Evolutionary conservation across 2,329 filamentous ascomycete species (phyloP), one percentile per base, ranked within the genome.

Genomic region (Nemania diffusa): DNA sequence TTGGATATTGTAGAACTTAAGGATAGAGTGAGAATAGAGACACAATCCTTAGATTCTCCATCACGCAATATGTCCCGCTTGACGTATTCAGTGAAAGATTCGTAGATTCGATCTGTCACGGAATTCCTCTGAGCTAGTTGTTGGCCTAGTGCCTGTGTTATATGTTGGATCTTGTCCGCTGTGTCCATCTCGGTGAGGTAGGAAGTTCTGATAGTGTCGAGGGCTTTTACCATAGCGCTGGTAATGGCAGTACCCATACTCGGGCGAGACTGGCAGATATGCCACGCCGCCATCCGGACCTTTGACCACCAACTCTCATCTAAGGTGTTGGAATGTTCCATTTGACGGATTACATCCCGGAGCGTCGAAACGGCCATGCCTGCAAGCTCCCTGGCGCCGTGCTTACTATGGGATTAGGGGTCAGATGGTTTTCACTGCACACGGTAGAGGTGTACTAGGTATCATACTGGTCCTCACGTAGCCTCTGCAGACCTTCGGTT

Each of bases 221-320:
- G 78, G 2, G 81, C 81, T 13, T 79, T 78, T 5, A 88, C 75
- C 9, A 89, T 65, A 11, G 80, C 81, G 52, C 78, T 81, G 44
- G 87, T 79, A 29, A 90, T 88, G 1, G 88, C 84, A 0, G 88
- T 85, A 0, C 85, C 85, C 88, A 91, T 91, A 74, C 85, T 89
- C 69, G 89, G 87, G n/a, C 88, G 83, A 0, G 88, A 87, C 72
- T 89, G 89, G 77, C 86, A 88, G 1, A 92, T 78, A 75, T 90
- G 86, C 85, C 90, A 91, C 2, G 84, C 86, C 1, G 81, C 82
- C 79, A 86, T 83, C 15, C 86, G 81, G n/a, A 85, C 75, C 29
- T 81, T 82, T 27, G 75, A 76, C 88, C 88, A 91, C 83, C 87
- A 89, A 6, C 75, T 76, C 0, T 82, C 76, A 27, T 74, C 73